Evolutionary conservation across 1,284 basidiomycete species (phyloP).

Genomic region (Leccinum pachyderme): DNA sequence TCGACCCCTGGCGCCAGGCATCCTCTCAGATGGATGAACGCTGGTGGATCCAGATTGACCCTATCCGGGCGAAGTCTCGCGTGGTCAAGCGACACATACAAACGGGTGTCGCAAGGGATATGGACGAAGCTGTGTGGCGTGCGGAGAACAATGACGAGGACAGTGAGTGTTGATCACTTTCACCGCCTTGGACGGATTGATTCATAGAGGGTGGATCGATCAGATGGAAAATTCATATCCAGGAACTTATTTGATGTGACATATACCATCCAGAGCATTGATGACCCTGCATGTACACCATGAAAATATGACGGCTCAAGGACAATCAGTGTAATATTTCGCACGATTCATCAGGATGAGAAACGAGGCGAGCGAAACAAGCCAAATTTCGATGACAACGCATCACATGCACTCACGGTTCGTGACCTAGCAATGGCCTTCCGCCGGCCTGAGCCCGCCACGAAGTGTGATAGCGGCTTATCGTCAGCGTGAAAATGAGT

Average conservation of each 20-base stretch:
- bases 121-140: conserved; percentile 66
- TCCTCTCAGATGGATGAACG: conserved; percentile 72
- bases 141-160: conserved; percentile 75
- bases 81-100: conserved; percentile 73
- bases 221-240: conserved; percentile 27
- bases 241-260: conserved; percentile 23
- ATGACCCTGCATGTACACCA: conserved; percentile 18
- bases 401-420: too few relatives aligned
- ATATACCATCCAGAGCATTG: conserved; percentile 27
- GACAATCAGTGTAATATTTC: too few relatives aligned
- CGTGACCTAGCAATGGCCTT: too few relatives aligned
- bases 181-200: neutral
- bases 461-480: too few relatives aligned
- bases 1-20: conserved; percentile 72
- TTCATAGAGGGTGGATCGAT: neutral
- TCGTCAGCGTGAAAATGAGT: too few relatives aligned
- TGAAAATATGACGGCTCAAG: too few relatives aligned
- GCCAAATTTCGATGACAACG: too few relatives aligned
- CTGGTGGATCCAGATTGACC: conserved; percentile 71
- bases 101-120: conserved; percentile 69
- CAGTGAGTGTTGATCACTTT: conserved; percentile 46
- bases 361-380: too few relatives aligned
- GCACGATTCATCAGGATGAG: too few relatives aligned
- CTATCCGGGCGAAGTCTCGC: conserved; percentile 58
- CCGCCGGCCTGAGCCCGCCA: too few relatives aligned